A percentile compares a stretch with the other conserved stretches of the same genome.
phyloP scores from a whole-genome alignment of 768 basidiomycete genomes.

The Rhodotorula sphaerocarpa region DNA sequence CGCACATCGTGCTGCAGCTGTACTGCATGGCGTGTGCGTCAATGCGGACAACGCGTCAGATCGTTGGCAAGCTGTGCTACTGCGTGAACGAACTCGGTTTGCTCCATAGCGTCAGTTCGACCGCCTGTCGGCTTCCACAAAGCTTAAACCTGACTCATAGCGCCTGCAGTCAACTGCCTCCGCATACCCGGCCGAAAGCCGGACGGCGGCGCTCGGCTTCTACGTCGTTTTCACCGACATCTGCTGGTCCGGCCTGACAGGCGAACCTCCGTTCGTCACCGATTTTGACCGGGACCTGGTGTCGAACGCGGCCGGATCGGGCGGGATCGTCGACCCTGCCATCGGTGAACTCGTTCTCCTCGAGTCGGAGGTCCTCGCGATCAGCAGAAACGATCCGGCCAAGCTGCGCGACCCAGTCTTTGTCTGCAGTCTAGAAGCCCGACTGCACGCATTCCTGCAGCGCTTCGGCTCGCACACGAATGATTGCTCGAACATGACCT shows the following conservation, averaged over 20 bases:
- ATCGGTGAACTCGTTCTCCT: conserved; percentile 4
- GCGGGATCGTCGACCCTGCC: conserved; percentile 3
- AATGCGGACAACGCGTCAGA: neutral
- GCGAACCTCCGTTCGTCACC: neutral
- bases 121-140: neutral
- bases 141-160: neutral
- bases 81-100: neutral
- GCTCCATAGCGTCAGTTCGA: neutral
- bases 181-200: neutral
- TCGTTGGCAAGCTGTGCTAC: neutral
- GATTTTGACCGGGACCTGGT: neutral
- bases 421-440: neutral
- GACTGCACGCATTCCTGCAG: neutral
- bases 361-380: neutral
- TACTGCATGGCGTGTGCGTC: neutral
- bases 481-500: neutral
- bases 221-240: neutral
- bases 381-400: neutral
- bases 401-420: neutral
- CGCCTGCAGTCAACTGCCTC: neutral
- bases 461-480: neutral
- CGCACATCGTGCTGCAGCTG: conserved; percentile 6
- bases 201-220: neutral
- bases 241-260: neutral
- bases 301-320: neutral